A percentile compares a stretch with the other conserved stretches of the same genome.
Conservation (phyloP, 1,284 basidiomycete species). For the Mrakiaceae sp. region DNA sequence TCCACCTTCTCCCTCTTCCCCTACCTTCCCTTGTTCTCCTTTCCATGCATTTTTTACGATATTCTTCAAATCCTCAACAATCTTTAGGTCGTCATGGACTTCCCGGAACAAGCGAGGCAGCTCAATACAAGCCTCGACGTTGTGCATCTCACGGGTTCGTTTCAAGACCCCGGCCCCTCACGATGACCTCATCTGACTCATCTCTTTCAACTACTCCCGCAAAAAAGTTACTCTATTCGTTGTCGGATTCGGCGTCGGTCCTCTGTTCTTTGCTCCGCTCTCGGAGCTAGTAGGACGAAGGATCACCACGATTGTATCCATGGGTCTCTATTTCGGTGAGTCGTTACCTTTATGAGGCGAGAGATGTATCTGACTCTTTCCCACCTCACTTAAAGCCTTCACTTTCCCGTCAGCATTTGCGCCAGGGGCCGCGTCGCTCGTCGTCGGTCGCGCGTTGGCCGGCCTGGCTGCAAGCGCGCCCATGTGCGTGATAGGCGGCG, state of each 20-base stretch:
- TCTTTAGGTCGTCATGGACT: conserved; percentile 5
- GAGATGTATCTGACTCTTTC: conserved; percentile 8
- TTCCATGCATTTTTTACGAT: not conserved
- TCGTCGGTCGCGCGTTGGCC: conserved; percentile 33
- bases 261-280: conserved; percentile 21
- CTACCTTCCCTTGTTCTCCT: too few relatives aligned
- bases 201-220: not conserved
- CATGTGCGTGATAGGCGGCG: conserved; percentile 36
- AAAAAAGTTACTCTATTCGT: not conserved
- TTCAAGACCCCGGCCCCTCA: not conserved
- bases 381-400: conserved; percentile 28
- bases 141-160: conserved; percentile 4
- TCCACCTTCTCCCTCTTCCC: too few relatives aligned
- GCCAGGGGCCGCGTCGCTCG: conserved; percentile 36
- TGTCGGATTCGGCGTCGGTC: conserved; percentile 15
- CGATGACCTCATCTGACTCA: not conserved
- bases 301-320: conserved; percentile 34
- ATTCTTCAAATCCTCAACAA: too few relatives aligned
- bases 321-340: conserved; percentile 33
- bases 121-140: conserved; percentile 4
- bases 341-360: conserved; percentile 21
- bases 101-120: not conserved
- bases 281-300: conserved; percentile 33
- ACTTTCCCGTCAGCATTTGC: conserved; percentile 37
- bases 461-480: conserved; percentile 27